Evolutionary conservation across 2,329 filamentous ascomycete species (phyloP).

Genomic region (Hypoxylon rubiginosum): DNA sequence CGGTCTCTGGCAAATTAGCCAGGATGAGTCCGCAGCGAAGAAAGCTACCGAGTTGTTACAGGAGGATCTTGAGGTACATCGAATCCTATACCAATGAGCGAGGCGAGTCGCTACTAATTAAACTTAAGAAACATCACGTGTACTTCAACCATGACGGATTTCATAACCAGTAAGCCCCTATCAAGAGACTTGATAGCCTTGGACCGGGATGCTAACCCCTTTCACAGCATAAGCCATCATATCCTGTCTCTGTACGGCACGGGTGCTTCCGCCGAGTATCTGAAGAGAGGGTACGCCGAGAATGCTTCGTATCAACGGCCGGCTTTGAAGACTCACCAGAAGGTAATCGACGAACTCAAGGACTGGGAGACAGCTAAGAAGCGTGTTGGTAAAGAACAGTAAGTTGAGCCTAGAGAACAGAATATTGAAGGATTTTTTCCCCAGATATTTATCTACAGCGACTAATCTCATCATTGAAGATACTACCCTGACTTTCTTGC

Average conservation of each 20-base stretch:
- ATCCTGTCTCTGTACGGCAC: constrained; percentile 83
- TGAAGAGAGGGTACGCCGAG: constrained; percentile 74
- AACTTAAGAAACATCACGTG: constrained; percentile 73
- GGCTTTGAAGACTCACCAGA: constrained; percentile 60
- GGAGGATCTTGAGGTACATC: constrained; percentile 73
- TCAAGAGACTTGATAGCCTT: background rate
- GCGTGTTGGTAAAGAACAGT: constrained; percentile 71
- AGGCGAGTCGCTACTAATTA: constrained; percentile 7
- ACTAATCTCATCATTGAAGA: constrained; percentile 30
- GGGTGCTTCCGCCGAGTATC: constrained; percentile 70
- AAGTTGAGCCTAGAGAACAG: constrained; percentile 20
- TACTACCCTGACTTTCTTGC: constrained; percentile 80
- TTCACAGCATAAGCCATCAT: constrained; percentile 74
- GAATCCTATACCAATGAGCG: constrained; percentile 18
- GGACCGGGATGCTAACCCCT: constrained; percentile 22
- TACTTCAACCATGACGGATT: constrained; percentile 83
- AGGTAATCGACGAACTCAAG: constrained; percentile 67
- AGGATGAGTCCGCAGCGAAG: constrained; percentile 71
- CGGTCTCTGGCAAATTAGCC: constrained; percentile 62
- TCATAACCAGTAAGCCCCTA: constrained; percentile 79
- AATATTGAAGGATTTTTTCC: background rate
- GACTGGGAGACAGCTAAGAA: constrained; percentile 68
- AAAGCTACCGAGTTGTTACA: constrained; percentile 78
- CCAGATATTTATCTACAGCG: background rate
- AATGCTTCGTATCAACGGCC: constrained; percentile 78